phyloP scores from a whole-genome alignment of 306 rosid genomes.

The Luffa aegyptiaca region DNA sequence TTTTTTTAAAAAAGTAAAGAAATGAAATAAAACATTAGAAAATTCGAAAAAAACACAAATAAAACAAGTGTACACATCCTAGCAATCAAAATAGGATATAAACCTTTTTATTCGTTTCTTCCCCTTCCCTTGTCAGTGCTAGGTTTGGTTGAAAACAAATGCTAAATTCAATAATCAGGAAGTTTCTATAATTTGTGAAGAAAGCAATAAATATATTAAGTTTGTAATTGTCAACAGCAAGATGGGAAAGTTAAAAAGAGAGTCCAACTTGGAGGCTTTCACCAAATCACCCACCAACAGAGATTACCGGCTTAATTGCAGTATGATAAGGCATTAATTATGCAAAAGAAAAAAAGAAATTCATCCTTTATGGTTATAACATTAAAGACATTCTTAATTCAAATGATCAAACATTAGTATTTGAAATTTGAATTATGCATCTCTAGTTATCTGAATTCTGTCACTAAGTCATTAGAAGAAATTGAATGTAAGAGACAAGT shows the following conservation, averaged over 20 bases:
- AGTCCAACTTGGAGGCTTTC: conserved; percentile 7
- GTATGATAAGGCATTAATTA: background rate
- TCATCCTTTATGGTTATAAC: too few species aligned
- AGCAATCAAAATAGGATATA: background rate
- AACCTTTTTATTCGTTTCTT: background rate
- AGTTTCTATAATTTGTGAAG: background rate
- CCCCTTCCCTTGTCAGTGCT: background rate
- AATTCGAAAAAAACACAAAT: too few species aligned
- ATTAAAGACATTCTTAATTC: too few species aligned
- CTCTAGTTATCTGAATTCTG: background rate
- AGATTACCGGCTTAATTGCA: background rate
- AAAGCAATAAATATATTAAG: background rate
- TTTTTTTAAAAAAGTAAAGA: too few species aligned
- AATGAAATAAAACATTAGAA: too few species aligned
- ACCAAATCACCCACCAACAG: conserved; percentile 7
- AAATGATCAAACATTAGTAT: background rate
- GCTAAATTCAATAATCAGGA: background rate
- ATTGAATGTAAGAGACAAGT: background rate
- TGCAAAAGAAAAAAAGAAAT: background rate
- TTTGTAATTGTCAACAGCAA: background rate
- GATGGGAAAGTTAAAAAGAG: background rate
- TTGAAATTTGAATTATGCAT: background rate
- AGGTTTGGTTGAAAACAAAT: background rate
- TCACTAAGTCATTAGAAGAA: background rate
- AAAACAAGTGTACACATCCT: background rate